Base-by-base conservation (phyloP, 352 stramenopile species). In the Phytophthora capsici region DNA sequence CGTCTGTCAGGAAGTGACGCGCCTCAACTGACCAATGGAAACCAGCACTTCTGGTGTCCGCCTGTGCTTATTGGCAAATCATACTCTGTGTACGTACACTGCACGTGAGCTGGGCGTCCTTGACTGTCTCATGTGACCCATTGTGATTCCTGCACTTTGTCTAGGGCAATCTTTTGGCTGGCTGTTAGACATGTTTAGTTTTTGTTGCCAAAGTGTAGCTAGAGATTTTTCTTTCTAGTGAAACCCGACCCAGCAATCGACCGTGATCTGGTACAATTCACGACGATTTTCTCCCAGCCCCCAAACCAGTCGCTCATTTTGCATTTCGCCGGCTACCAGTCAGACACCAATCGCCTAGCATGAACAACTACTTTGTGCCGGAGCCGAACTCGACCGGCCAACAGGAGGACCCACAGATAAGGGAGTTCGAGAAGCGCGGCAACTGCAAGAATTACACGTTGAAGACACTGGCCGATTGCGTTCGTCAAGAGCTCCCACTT, bases 371-470 rank as follows among this genome's bases (percentile, higher is more conserved):
- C 45, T 75, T 72, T 37, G 62, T 75, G 12, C 67, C 67, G 9
- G 67, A 75, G 20, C 67, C 62, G n/a, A 65, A 75, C 36, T 38
- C 54, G 28, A 63, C 23, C 23, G 40, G 44, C 22, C 62, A 57
- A 17, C 51, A 69, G 16, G 45, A 52, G 16, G 53, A 75, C 16
- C 56, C 56, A 6, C 51, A 69, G 28, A 60, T 69, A 32, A 26
- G 43, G 2, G 67, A 51, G 43, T 58, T 75, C 34, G 60, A 66
- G 28, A 74, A 70, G 51, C 66, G 60, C 12, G 60, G 60, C 50
- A 78, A 78, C 32, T 73, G 62, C 71, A 80, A 82, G 37, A 80
- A 68, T 22, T 71, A 84, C 51, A 77, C 78, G 16, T 57, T 89
- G 32, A 84, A 87, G 57, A 75, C 73, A 19, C 57, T 84, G 26